Evolutionary conservation across 164 flowering plant genomes (phyloP), one percentile per base, ranked within the genome.

Genomic region (Euptelea pleiosperma): DNA sequence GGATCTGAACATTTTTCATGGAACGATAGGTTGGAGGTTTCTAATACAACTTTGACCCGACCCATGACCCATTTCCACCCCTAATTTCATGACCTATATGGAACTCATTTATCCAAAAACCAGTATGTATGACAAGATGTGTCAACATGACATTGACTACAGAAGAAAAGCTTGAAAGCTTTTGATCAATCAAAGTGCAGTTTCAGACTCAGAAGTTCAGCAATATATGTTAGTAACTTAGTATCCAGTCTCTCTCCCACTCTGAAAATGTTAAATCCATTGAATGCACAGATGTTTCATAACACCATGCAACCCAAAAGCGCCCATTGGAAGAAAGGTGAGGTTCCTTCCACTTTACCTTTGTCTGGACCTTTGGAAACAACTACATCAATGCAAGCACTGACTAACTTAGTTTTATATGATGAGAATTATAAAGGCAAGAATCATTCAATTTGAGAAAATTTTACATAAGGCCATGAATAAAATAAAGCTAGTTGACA

Each of bases 271-370:
- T 7, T 18, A 43, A 21, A 43, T 12, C 3, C 9, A 11, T 21
- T 43, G 10, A 18, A 43, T 34, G n/a, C 2, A 46, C 22, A 46
- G 50, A 46, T 46, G 50, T 46, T 46, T 46, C 29, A 46, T 6
- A 46, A 45, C 16, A 45, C 9, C 22, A 36, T 14, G 25, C 26
- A n/a, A n/a, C n/a, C n/a, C n/a, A n/a, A n/a, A 24, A 46, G 43
- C 29, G 57, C 57, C 43, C 57, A 53, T 24, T 35, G 57, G 30
- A 35, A 35, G 37, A 18, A 51, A 14, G 39, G 21, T 31, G 55
- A 34, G 22, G 5, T 51, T 10, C 36, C 5, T 51, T 14, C 28
- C 29, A 14, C 51, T 46, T 46, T 14, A 28, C 19, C 28, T 34
- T 24, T 52, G 41, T 21, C 21, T 18, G 41, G 56, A 31, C 25